These are phyloP conservation scores for Smittium mucronatum DNA, from an alignment of 371 early-diverging fungal species.

Conservation along the genomic window DNA sequence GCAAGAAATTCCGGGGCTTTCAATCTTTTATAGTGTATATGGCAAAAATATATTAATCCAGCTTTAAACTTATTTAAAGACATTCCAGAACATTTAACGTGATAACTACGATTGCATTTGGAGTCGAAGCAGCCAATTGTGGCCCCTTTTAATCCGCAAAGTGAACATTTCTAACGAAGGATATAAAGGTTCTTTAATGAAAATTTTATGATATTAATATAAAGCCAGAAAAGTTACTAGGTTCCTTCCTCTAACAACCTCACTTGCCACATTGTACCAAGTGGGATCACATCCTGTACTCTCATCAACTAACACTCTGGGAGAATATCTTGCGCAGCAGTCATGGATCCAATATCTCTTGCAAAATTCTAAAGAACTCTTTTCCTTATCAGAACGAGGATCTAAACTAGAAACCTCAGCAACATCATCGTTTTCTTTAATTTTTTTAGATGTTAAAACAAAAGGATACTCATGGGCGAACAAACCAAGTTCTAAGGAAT, in stretches of 20 bases:
- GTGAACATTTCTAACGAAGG: conserved; percentile 34
- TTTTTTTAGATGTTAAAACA: conserved; percentile 11
- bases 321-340: conserved; percentile 70
- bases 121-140: conserved; percentile 81
- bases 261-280: conserved; percentile 77
- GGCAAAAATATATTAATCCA: conserved; percentile 80
- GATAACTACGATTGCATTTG: conserved; percentile 69
- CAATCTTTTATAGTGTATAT: conserved; percentile 44
- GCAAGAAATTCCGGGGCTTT: conserved; percentile 26
- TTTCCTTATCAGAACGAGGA: background rate
- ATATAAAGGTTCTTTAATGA: too few relatives aligned
- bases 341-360: conserved; percentile 70
- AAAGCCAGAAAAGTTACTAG: conserved; percentile 30
- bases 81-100: conserved; percentile 65
- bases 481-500: conserved; percentile 14
- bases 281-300: conserved; percentile 29
- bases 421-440: background rate
- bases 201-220: too few relatives aligned
- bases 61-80: conserved; percentile 52
- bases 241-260: conserved; percentile 58
- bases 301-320: conserved; percentile 61
- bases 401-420: background rate
- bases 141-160: conserved; percentile 70
- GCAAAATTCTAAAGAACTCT: conserved; percentile 12
- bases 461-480: conserved; percentile 23